phyloP scores from a whole-genome alignment of 2,329 filamentous ascomycete species.

The Xylariaceae sp. region DNA sequence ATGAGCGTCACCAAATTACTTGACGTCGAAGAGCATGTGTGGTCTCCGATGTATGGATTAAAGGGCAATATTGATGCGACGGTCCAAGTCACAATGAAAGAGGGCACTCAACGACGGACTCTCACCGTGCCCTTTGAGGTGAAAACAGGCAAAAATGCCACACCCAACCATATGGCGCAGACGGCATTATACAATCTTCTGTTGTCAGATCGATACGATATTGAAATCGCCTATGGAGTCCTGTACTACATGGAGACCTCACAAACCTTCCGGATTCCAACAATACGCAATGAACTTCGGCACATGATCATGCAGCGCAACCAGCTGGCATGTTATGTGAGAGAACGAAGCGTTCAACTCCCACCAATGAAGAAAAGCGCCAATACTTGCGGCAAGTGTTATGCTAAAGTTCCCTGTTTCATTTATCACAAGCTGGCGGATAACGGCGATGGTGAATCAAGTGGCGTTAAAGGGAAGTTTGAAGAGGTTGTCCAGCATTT shows the following conservation, averaged over 20 bases:
- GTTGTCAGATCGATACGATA: conserved; percentile 91
- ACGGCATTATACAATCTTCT: conserved; percentile 93
- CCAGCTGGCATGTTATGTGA: conserved; percentile 81
- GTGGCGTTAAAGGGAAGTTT: conserved; percentile 82
- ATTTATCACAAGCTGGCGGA: conserved; percentile 92
- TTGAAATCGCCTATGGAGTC: conserved; percentile 87
- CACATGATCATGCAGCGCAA: conserved; percentile 98
- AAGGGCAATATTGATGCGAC: conserved; percentile 99
- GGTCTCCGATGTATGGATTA: conserved; percentile 96
- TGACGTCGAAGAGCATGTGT: conserved; percentile 96
- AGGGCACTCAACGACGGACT: conserved; percentile 68
- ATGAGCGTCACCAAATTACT: conserved; percentile 93
- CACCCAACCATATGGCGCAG: conserved; percentile 84
- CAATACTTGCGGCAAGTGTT: conserved; percentile 84
- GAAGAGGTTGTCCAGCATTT: conserved; percentile 80
- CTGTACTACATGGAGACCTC: conserved; percentile 95
- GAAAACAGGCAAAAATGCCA: conserved; percentile 89
- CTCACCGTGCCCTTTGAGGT: conserved; percentile 93
- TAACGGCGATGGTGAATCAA: conserved; percentile 78
- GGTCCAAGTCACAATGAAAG: conserved; percentile 82
- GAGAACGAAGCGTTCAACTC: conserved; percentile 77
- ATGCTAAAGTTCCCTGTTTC: conserved; percentile 89
- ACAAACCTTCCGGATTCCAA: conserved; percentile 82
- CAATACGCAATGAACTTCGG: conserved; percentile 83
- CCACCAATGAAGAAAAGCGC: conserved; percentile 86